These are phyloP conservation scores for Alternaria brassicae DNA, from an alignment of 2,329 filamentous ascomycete species.

Conservation along the genomic window DNA sequence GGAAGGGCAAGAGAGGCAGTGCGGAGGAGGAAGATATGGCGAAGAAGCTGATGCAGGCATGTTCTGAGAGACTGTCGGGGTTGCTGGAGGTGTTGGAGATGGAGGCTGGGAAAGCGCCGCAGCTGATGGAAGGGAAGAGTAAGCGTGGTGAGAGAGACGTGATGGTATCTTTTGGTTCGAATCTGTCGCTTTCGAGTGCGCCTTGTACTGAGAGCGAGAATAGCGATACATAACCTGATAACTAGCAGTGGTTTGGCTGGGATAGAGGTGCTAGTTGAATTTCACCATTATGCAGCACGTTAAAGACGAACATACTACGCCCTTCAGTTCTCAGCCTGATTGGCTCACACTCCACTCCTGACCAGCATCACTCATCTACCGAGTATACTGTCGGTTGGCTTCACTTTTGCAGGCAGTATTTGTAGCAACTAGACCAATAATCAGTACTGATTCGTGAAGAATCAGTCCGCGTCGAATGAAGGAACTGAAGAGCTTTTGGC, in stretches of 20 bases:
- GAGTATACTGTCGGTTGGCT: too few species aligned
- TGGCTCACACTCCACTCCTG: too few species aligned
- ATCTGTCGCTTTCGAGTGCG: slow-evolving; percentile 26
- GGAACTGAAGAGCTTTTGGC: background rate
- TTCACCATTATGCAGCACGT: too few species aligned
- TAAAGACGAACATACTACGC: too few species aligned
- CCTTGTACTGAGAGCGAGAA: slow-evolving; percentile 31
- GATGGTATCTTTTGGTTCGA: slow-evolving; percentile 30
- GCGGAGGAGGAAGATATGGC: slow-evolving; percentile 48
- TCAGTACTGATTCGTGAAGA: too few species aligned
- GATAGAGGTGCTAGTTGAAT: background rate
- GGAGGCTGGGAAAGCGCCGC: slow-evolving; percentile 17
- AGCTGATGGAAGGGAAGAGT: slow-evolving; percentile 7
- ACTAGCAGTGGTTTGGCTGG: too few species aligned
- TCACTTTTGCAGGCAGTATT: too few species aligned
- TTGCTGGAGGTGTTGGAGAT: slow-evolving; percentile 46
- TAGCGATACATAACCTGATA: too few species aligned
- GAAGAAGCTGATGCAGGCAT: slow-evolving; percentile 43
- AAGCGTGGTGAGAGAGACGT: background rate
- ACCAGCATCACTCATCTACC: too few species aligned
- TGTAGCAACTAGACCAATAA: too few species aligned
- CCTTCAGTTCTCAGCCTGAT: too few species aligned
- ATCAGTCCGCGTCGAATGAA: background rate
- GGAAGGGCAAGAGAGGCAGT: slow-evolving; percentile 54
- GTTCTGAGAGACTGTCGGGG: slow-evolving; percentile 44